Percentiles rank a stretch among this genome's conserved stretches.
phyloP scores from a whole-genome alignment of 2,329 filamentous ascomycete species.

The Pseudogymnoascus sp. region DNA sequence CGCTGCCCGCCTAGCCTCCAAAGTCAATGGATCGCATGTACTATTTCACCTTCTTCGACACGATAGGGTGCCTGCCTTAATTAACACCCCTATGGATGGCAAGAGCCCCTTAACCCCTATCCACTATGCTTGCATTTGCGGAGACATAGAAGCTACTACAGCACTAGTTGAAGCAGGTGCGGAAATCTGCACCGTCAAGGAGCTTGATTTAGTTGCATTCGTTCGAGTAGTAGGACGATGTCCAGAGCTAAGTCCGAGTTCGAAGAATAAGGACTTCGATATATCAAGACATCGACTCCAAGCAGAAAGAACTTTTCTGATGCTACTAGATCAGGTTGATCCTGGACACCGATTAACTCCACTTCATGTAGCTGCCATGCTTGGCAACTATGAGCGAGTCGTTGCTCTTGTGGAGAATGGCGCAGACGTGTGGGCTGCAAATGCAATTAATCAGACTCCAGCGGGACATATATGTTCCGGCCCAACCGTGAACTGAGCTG shows the following conservation, averaged over 20 bases:
- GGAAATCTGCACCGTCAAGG: background rate
- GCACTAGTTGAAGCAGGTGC: background rate
- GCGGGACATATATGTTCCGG: too few species aligned
- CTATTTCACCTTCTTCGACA: background rate
- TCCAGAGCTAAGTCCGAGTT: background rate
- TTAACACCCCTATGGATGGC: background rate
- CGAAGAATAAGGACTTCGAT: background rate
- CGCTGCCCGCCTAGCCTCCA: background rate
- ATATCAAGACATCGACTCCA: background rate
- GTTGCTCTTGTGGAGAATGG: background rate
- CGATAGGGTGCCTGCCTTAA: background rate
- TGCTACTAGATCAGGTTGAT: background rate
- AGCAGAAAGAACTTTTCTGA: background rate
- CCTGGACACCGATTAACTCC: background rate
- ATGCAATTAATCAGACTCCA: background rate
- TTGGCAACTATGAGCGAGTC: background rate
- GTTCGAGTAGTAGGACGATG: background rate
- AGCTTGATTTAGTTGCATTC: background rate
- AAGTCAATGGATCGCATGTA: background rate
- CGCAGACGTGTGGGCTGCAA: background rate
- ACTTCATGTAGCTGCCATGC: background rate
- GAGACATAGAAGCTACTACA: background rate
- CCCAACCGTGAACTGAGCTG: too few species aligned
- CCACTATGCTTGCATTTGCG: background rate
- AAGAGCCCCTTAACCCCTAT: background rate